Base-by-base conservation (phyloP, 345 rosid genomes). In the Luvunga scandens region DNA sequence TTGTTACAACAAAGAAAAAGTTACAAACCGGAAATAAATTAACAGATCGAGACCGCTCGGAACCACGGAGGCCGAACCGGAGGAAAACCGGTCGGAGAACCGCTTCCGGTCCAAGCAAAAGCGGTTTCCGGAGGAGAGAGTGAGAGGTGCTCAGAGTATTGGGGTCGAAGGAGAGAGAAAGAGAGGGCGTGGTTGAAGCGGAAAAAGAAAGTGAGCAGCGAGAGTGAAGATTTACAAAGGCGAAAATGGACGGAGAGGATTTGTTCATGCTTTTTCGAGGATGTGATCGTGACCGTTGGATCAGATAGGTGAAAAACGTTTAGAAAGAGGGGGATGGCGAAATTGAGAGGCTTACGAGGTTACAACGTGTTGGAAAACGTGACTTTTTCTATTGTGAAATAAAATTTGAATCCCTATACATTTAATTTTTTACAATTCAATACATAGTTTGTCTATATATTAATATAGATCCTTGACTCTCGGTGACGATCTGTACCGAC, bases 181-280 rank as follows among this genome's bases (percentile, higher is more conserved):
- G 8, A 22, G 22, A 27, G 27, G 19, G 33, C 12, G 18, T 4
- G 50, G 50, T 0, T 3, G 14, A 27, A 53, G 75, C 28, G 28
- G 30, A 31, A 59, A n/a, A 7, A 4, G 21, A 10, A 72, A 10
- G 0, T 0, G n/a, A 6, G 4, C 0, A 3, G 21, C 0, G 19
- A 38, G 31, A 13, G 22, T 57, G 1, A 34, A 53, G 56, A 13
- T 6, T 50, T 31, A 24, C 22, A 28, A 16, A 50, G 38, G 69
- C 16, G 9, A 5, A 12, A 74, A 50, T 67, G 75, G 30, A 34
- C 71, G 86, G 82, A 2, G 71, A 50, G 16, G 83, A 75, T 81
- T 50, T 28, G 70, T 45, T 79, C 63, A 24, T 2, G 25, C 24
- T 5, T 50, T 57, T 19, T 6, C 7, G 53, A 65, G 66, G 4